Evolutionary conservation across 176 grass and related monocot genomes (phyloP).

Genomic region (Oryza glumipatula): DNA sequence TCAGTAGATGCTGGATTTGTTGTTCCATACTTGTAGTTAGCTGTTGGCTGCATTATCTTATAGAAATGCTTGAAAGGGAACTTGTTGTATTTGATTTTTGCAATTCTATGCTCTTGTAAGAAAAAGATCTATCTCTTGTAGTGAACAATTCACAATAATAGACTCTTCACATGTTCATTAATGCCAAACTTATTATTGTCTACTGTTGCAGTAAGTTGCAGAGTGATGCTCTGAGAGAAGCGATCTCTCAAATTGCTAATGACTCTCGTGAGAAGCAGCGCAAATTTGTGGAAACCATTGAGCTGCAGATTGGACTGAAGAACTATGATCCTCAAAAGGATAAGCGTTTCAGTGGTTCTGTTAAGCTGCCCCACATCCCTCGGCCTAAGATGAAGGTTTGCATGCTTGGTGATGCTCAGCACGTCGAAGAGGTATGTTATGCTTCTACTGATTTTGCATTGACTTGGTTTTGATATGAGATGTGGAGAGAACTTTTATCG

Average conservation of each 20-base stretch:
- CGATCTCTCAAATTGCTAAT: slow-evolving; percentile 46
- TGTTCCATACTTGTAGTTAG: neutral
- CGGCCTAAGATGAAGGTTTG: slow-evolving; percentile 77
- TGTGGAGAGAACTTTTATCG: neutral
- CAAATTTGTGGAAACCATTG: slow-evolving; percentile 67
- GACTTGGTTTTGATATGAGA: neutral
- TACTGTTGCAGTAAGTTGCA: slow-evolving; percentile 60
- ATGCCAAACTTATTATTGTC: neutral
- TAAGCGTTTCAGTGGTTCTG: slow-evolving; percentile 74
- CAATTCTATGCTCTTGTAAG: neutral
- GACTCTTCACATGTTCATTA: neutral
- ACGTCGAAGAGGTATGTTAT: slow-evolving; percentile 61
- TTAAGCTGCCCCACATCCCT: slow-evolving; percentile 73
- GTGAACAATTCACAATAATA: neutral
- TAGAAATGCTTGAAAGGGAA: neutral
- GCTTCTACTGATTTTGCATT: neutral
- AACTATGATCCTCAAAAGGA: slow-evolving; percentile 87
- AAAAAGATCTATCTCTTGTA: neutral
- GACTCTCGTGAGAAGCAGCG: slow-evolving; percentile 61
- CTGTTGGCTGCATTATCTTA: neutral
- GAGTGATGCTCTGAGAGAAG: slow-evolving; percentile 61
- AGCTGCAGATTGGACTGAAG: slow-evolving; percentile 77
- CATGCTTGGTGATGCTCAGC: slow-evolving; percentile 85
- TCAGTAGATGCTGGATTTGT: neutral
- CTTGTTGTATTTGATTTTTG: neutral